These are phyloP conservation scores for Cryptosporidium parvum DNA, from an alignment of 169 alveolate species.

Conservation along the genomic window DNA sequence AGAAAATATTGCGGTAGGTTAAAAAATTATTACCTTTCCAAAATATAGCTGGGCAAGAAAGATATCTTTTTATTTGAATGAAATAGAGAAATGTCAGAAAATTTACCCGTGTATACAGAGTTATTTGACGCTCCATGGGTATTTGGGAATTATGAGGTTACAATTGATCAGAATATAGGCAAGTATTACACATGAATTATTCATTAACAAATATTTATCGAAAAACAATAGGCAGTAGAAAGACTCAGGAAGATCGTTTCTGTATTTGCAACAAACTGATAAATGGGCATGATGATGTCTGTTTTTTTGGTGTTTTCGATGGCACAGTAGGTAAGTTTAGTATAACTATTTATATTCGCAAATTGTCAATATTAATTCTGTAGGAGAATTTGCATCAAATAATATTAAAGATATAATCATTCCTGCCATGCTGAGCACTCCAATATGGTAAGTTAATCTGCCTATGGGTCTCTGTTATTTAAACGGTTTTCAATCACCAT, in stretches of 20 bases:
- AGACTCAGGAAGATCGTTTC: conserved; percentile 85
- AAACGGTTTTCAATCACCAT: not conserved
- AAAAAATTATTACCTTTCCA: not conserved
- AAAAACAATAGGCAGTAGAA: conserved; percentile 80
- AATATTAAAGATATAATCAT: conserved; percentile 82
- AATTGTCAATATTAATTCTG: not conserved
- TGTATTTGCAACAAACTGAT: conserved; percentile 79
- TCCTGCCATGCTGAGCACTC: conserved; percentile 79
- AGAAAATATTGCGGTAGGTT: conserved; percentile 44
- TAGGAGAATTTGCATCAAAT: conserved; percentile 84
- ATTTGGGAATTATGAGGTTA: conserved; percentile 71
- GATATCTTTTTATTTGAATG: not conserved
- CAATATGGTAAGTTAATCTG: conserved; percentile 77
- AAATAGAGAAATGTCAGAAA: conserved; percentile 47
- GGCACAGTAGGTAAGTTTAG: conserved; percentile 86
- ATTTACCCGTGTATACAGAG: conserved; percentile 64
- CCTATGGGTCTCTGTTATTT: not conserved
- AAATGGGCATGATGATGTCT: conserved; percentile 74
- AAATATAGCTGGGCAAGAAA: conserved; percentile 4
- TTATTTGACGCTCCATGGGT: conserved; percentile 56
- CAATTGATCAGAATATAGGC: conserved; percentile 71
- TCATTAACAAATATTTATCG: not conserved
- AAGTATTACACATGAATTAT: not conserved
- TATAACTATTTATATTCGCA: not conserved
- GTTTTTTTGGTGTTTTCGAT: conserved; percentile 86